Conservation (phyloP, 2,329 filamentous ascomycete species). For the Alternaria panax region DNA sequence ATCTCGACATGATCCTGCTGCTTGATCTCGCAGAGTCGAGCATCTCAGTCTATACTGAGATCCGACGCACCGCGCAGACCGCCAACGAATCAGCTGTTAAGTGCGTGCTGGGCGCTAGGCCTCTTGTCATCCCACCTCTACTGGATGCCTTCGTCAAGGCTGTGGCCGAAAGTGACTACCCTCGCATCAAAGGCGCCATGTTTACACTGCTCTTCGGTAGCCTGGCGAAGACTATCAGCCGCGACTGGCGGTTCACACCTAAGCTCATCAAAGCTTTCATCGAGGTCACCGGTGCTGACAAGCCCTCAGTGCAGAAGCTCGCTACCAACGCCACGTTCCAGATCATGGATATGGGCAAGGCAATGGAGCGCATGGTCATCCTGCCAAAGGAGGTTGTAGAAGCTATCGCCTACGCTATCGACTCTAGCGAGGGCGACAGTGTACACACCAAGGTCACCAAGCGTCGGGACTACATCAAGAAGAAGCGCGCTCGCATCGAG, state of each 20-base stretch:
- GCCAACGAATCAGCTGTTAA: slow-evolving; percentile 94
- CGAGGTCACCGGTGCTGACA: slow-evolving; percentile 86
- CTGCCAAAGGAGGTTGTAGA: slow-evolving; percentile 75
- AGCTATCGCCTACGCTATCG: slow-evolving; percentile 60
- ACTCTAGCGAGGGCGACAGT: slow-evolving; percentile 58
- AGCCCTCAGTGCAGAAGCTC: slow-evolving; percentile 90
- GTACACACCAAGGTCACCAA: slow-evolving; percentile 67
- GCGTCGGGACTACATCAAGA: slow-evolving; percentile 76
- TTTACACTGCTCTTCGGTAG: slow-evolving; percentile 91
- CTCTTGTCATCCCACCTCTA: slow-evolving; percentile 88
- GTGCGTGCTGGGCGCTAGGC: slow-evolving; percentile 84
- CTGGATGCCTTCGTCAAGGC: slow-evolving; percentile 80
- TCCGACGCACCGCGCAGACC: slow-evolving; percentile 90
- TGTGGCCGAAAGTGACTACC: slow-evolving; percentile 80
- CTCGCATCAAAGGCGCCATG: slow-evolving; percentile 92
- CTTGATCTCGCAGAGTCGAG: slow-evolving; percentile 89
- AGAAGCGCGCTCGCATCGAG: slow-evolving; percentile 80
- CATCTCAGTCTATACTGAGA: slow-evolving; percentile 91
- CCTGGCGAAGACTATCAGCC: slow-evolving; percentile 82
- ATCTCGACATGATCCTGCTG: slow-evolving; percentile 85
- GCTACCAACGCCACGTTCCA: slow-evolving; percentile 82
- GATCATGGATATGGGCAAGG: slow-evolving; percentile 89
- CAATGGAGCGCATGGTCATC: slow-evolving; percentile 85
- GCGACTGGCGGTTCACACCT: slow-evolving; percentile 95
- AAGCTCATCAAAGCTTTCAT: slow-evolving; percentile 91